Percentiles rank a stretch among this genome's conserved stretches.
phyloP scores from a whole-genome alignment of 768 basidiomycete species.

The Leccinum incarnatum region DNA sequence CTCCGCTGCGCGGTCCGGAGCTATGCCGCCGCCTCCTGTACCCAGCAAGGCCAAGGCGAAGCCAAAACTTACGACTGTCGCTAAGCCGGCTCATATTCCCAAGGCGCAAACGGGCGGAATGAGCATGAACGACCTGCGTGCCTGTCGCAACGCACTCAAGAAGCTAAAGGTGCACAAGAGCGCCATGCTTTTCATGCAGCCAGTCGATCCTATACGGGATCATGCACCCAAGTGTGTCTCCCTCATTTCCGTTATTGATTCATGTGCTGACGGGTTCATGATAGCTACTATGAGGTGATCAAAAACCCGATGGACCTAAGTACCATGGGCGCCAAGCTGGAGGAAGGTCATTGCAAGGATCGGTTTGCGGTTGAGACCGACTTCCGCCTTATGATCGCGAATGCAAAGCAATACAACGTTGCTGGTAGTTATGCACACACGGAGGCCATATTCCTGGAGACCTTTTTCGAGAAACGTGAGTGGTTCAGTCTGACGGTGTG shows the following conservation, averaged over 20 bases:
- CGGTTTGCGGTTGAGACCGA: constrained; percentile 83
- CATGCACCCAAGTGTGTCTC: constrained; percentile 71
- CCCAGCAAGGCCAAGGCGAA: constrained; percentile 29
- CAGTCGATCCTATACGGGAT: constrained; percentile 96
- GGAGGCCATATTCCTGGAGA: constrained; percentile 72
- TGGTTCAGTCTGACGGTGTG: constrained; percentile 13
- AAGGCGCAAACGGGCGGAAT: constrained; percentile 80
- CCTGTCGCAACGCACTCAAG: constrained; percentile 73
- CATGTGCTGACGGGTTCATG: neutral
- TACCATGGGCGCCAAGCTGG: constrained; percentile 83
- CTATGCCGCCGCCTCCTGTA: constrained; percentile 32
- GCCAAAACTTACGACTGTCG: constrained; percentile 20
- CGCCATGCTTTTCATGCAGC: constrained; percentile 72
- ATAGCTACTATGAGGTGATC: constrained; percentile 87
- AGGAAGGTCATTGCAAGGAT: constrained; percentile 81
- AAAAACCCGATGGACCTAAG: constrained; percentile 94
- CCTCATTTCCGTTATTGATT: constrained; percentile 1
- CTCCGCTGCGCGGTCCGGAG: constrained; percentile 8
- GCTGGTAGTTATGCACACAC: constrained; percentile 69
- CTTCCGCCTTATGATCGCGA: constrained; percentile 82
- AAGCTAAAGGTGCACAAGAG: constrained; percentile 76
- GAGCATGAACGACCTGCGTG: constrained; percentile 70
- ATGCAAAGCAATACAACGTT: constrained; percentile 84
- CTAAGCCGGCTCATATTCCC: constrained; percentile 47
- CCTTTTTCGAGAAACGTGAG: constrained; percentile 84